A percentile compares a stretch with the other conserved stretches of the same genome.
Evolutionary conservation across 345 rosid genomes (phyloP).

Genomic region (Lagerstroemia speciosa): DNA sequence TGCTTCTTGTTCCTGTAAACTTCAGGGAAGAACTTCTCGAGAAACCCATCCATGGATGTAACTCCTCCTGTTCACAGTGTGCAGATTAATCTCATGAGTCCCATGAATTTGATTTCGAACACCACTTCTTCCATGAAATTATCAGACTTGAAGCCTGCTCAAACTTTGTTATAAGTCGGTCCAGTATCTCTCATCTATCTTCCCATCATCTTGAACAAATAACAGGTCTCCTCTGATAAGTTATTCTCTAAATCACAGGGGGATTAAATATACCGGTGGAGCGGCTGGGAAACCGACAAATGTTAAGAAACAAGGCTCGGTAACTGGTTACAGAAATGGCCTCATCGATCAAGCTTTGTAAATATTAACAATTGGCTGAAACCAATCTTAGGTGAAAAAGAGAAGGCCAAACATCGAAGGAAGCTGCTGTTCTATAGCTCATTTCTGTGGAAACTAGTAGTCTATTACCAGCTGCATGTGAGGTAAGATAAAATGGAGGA

Average conservation of each 20-base stretch:
- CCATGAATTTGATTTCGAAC: neutral
- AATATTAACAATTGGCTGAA: neutral
- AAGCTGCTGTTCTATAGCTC: neutral
- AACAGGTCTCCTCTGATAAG: no score
- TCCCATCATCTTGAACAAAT: no score
- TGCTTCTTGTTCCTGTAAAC: conserved; percentile 57
- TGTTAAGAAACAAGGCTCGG: neutral
- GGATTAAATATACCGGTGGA: no score
- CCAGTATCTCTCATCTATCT: no score
- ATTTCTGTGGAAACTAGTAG: neutral
- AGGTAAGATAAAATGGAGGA: neutral
- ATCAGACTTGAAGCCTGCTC: neutral
- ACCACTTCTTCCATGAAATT: neutral
- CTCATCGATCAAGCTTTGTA: neutral
- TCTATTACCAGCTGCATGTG: neutral
- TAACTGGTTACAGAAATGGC: neutral
- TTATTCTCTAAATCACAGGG: no score
- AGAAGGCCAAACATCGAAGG: neutral
- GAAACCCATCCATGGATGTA: conserved; percentile 80
- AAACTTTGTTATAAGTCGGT: no score
- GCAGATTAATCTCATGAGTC: neutral
- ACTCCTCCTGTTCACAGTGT: conserved; percentile 55
- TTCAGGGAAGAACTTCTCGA: conserved; percentile 48
- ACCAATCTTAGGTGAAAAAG: no score
- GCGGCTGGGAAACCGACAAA: no score